Percentiles rank a stretch among this genome's conserved stretches.
Conservation (phyloP, 2,329 filamentous ascomycete species). For the Talaromyces sp. region DNA sequence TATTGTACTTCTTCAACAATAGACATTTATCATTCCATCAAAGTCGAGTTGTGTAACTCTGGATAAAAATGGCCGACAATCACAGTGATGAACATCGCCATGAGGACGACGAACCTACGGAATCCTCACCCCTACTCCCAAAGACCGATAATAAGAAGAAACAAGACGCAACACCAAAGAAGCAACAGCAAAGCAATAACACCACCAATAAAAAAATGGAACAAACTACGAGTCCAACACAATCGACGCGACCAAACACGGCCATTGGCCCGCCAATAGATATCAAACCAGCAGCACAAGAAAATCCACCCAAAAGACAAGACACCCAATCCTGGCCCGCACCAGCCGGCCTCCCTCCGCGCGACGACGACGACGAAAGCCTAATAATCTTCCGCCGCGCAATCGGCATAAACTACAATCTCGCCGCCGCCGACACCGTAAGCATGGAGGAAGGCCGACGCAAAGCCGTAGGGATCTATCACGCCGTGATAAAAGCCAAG, state of each 20-base stretch:
- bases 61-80: neutral
- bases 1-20: neutral
- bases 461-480: conserved; percentile 11
- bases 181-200: neutral
- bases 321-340: conserved; percentile 6
- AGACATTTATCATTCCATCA: neutral
- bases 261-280: conserved; percentile 11
- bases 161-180: neutral
- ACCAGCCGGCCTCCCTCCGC: conserved; percentile 6
- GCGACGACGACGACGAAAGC: conserved; percentile 9
- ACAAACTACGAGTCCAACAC: neutral
- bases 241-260: neutral
- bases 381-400: conserved; percentile 15
- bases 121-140: conserved; percentile 12
- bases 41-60: neutral
- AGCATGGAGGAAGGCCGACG: conserved; percentile 16
- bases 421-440: conserved; percentile 6
- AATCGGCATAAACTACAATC: conserved; percentile 14
- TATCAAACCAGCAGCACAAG: neutral
- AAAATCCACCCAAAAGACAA: neutral
- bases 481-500: conserved; percentile 9
- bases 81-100: neutral
- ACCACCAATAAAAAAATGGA: neutral
- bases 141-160: neutral
- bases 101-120: conserved; percentile 2